Base-by-base conservation (phyloP, 176 grass and related monocot genomes). In the Triticum urartu region DNA sequence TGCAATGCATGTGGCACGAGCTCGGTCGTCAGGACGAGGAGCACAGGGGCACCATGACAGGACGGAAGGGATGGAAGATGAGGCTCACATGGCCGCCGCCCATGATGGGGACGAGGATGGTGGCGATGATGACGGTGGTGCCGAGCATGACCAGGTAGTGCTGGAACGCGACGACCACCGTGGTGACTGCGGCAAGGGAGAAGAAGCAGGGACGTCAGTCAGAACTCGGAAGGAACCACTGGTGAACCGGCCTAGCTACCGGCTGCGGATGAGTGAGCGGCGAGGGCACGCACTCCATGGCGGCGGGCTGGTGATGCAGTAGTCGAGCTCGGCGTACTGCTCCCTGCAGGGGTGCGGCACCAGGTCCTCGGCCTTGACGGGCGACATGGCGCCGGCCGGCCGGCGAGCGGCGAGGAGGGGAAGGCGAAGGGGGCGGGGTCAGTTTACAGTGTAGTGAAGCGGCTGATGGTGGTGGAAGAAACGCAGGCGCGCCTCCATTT, bases 141-240 rank as follows among this genome's bases (percentile, higher is more conserved):
- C 96, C 96, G 47, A 98, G 93, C 96, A 95, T 95, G n/a, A 98
- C 92, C 61, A 98, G 73, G 83, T 92, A 98, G 90, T 98, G 96
- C 85, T 95, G 96, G 90, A 98, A 98, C 6, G 86, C 96, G 42
- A 95, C 72, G 62, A 94, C 0, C 70, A 94, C 72, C 60, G 90
- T 80, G 67, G 91, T 91, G 28, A 71, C 96, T 98, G 91, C 82
- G 50, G 2, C 17, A 35, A 75, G n/a, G 30, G 10, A 60, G 14
- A 12, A 32, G 69, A 12, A 11, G 43, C 42, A 48, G 22, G 48
- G 22, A 28, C 42, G 5, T 75, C 47, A 75, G 40, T 75, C 26
- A 75, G 40, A 48, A 1, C 50, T 54, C 43, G 15, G 1, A 54
- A 6, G 15, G 1, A 54, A 6, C 50, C 50, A 54, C 3, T 22